Conservation (phyloP, 2,329 filamentous ascomycete species). For the Monosporascus sp. region DNA sequence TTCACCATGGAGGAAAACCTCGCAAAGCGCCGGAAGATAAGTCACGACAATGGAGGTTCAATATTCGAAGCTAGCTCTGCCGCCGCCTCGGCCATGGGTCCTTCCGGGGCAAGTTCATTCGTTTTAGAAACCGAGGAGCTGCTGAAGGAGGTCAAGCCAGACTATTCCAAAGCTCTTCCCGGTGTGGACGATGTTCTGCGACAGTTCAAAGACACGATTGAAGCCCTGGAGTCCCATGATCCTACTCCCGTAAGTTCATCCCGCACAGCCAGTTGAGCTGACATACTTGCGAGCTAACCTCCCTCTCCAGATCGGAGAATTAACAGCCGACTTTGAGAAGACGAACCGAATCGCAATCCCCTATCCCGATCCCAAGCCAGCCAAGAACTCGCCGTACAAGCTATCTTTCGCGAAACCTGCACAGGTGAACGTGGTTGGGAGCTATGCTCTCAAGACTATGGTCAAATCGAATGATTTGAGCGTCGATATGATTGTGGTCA, state of each 20-base stretch:
- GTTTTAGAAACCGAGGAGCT: constrained; percentile 57
- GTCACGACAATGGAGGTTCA: constrained; percentile 30
- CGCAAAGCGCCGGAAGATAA: constrained; percentile 44
- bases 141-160: constrained; percentile 48
- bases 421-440: constrained; percentile 82
- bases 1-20: constrained; percentile 40
- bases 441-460: constrained; percentile 74
- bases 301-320: constrained; percentile 58
- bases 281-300: background rate
- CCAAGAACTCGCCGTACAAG: constrained; percentile 74
- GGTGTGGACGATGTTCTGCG: constrained; percentile 47
- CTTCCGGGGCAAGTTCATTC: constrained; percentile 45
- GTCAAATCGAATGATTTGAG: constrained; percentile 56
- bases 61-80: constrained; percentile 36
- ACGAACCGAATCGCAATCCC: constrained; percentile 68
- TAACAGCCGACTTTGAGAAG: constrained; percentile 62
- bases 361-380: constrained; percentile 76
- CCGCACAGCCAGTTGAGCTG: no score
- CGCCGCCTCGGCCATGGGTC: constrained; percentile 35
- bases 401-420: constrained; percentile 71
- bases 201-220: constrained; percentile 48
- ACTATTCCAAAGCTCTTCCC: constrained; percentile 45
- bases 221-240: constrained; percentile 45
- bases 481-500: constrained; percentile 81
- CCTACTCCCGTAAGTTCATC: constrained; percentile 42